Evolutionary conservation across 176 grass and related monocot species (phyloP).

Genomic region (Eleusine indica): DNA sequence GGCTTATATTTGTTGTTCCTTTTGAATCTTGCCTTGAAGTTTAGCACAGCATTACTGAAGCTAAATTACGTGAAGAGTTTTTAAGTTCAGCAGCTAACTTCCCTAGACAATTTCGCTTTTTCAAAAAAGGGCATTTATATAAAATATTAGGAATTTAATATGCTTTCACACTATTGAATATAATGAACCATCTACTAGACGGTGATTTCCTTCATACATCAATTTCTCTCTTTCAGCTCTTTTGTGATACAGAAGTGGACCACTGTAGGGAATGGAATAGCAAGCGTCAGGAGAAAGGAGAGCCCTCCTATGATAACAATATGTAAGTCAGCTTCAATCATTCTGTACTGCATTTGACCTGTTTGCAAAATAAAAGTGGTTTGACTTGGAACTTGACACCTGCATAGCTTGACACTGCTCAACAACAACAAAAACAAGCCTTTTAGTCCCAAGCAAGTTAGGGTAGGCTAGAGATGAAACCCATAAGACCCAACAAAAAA

Average conservation of each 20-base stretch:
- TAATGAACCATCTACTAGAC: conserved; percentile 20
- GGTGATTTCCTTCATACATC: conserved; percentile 30
- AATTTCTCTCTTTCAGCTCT: conserved; percentile 70
- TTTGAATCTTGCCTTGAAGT: background rate
- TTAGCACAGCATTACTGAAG: background rate
- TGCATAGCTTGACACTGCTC: background rate
- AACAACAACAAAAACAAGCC: background rate
- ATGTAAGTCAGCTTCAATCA: conserved; percentile 62
- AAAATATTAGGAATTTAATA: background rate
- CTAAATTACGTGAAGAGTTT: background rate
- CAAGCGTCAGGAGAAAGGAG: conserved; percentile 60
- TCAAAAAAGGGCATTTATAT: background rate
- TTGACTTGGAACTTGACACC: background rate
- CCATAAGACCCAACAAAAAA: too few relatives aligned
- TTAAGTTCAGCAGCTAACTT: background rate
- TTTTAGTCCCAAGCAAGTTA: too few relatives aligned
- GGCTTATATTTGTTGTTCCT: conserved; percentile 1
- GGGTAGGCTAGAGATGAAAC: too few relatives aligned
- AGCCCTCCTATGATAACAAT: conserved; percentile 71
- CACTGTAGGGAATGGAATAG: conserved; percentile 85
- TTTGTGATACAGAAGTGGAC: conserved; percentile 90
- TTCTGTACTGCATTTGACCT: background rate
- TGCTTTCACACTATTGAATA: conserved; percentile 15
- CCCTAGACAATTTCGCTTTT: background rate
- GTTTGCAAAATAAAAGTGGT: background rate